Conservation (phyloP, 345 rosid species). For the Corchorus capsularis region DNA sequence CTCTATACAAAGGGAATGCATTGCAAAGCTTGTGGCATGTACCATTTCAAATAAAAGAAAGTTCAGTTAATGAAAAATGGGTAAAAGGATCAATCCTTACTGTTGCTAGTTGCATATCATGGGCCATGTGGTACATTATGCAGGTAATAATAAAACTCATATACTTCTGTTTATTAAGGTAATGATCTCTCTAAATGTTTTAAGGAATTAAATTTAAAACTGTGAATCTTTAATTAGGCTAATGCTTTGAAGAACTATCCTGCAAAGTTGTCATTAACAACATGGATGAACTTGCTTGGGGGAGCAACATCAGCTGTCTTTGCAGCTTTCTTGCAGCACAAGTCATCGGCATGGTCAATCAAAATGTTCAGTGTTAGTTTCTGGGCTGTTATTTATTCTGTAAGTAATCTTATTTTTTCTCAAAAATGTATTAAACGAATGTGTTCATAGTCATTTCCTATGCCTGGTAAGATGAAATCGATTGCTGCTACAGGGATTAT, state of each 20-base stretch:
- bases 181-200: too few relatives aligned
- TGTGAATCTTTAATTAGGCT: conserved; percentile 38
- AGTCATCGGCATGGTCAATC: conserved; percentile 49
- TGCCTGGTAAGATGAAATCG: background rate
- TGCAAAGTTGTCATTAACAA: conserved; percentile 56
- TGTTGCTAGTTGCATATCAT: too few relatives aligned
- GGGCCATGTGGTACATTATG: too few relatives aligned
- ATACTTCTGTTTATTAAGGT: too few relatives aligned
- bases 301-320: conserved; percentile 62
- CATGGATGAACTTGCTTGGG: conserved; percentile 60
- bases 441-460: background rate
- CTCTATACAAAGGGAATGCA: too few relatives aligned
- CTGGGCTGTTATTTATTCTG: conserved; percentile 55
- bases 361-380: conserved; percentile 46
- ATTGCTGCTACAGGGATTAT: conserved; percentile 46
- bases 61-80: too few relatives aligned
- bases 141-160: too few relatives aligned
- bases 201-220: too few relatives aligned
- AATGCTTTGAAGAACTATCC: conserved; percentile 56
- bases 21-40: too few relatives aligned
- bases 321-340: conserved; percentile 44
- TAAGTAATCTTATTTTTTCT: conserved; percentile 26
- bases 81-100: too few relatives aligned
- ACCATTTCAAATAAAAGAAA: too few relatives aligned
- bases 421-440: background rate